phyloP scores from a whole-genome alignment of 2,329 filamentous ascomycete genomes.

The Meredithiella fracta region DNA sequence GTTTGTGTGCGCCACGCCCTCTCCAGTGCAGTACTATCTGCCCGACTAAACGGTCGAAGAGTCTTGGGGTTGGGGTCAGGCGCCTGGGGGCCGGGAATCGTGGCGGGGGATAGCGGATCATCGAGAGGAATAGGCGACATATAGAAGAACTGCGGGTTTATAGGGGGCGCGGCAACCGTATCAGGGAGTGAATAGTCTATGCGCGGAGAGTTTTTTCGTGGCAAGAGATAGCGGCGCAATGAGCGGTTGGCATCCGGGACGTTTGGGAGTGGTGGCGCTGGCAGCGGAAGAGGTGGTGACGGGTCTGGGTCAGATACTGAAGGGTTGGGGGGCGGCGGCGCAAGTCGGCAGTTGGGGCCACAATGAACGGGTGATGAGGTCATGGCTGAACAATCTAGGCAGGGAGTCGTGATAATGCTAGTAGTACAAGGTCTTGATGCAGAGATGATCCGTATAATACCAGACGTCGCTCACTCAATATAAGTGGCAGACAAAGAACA shows the following conservation, averaged over 20 bases:
- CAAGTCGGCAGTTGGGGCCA: conserved; percentile 40
- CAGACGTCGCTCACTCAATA: background rate
- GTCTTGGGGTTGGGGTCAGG: conserved; percentile 34
- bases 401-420: background rate
- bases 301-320: background rate
- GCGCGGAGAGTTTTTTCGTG: background rate
- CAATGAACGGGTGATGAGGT: conserved; percentile 4
- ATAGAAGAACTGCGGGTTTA: conserved; percentile 70
- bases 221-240: background rate
- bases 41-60: conserved; percentile 60
- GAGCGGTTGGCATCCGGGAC: background rate
- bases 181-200: conserved; percentile 21
- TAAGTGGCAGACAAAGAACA: background rate
- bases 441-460: background rate
- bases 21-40: conserved; percentile 67
- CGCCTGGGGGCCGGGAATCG: conserved; percentile 25
- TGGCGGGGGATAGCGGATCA: conserved; percentile 58
- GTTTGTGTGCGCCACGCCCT: conserved; percentile 54
- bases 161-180: conserved; percentile 35
- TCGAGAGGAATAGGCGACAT: conserved; percentile 68
- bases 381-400: background rate
- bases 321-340: conserved; percentile 21
- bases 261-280: background rate
- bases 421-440: background rate
- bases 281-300: background rate